A percentile compares a stretch with the other conserved stretches of the same genome.
These are phyloP conservation scores for Ophiobolus disseminans DNA, from an alignment of 2,329 filamentous ascomycete species.

Conservation along the genomic window DNA sequence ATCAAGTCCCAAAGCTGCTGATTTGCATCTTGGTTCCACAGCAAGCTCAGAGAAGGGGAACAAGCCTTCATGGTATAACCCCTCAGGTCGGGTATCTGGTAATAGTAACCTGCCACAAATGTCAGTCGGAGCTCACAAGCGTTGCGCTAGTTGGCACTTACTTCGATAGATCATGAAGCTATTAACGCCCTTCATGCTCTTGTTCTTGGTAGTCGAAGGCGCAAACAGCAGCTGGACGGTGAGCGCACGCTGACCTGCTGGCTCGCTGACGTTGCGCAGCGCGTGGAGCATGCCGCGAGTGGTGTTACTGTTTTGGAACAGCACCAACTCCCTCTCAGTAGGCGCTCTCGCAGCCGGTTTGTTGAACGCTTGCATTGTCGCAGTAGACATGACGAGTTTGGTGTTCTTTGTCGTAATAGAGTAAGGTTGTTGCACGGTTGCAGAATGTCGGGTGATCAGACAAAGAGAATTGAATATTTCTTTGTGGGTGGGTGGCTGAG, in stretches of 20 bases:
- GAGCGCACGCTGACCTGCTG: background rate
- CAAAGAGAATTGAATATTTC: background rate
- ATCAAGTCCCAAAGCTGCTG: conserved; percentile 61
- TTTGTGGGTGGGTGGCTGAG: background rate
- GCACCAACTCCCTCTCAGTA: too few species aligned
- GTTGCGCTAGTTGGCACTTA: conserved; percentile 17
- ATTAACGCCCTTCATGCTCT: conserved; percentile 43
- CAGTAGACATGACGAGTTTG: too few species aligned
- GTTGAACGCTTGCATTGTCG: too few species aligned
- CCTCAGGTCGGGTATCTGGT: conserved; percentile 52
- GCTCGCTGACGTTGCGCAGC: background rate
- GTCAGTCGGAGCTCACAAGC: conserved; percentile 34
- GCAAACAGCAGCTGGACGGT: background rate
- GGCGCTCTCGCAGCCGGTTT: too few species aligned
- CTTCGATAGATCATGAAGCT: conserved; percentile 48
- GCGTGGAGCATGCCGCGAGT: background rate
- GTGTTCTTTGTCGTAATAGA: background rate
- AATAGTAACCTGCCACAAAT: conserved; percentile 54
- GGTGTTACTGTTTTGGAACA: too few species aligned
- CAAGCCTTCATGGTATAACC: conserved; percentile 60
- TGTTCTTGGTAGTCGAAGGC: conserved; percentile 11
- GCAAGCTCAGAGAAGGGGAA: conserved; percentile 57
- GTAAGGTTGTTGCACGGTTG: background rate
- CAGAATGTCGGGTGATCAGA: background rate
- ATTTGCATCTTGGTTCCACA: conserved; percentile 61